These are phyloP conservation scores for Cryptococcus neoformans DNA, from an alignment of 1,284 basidiomycete genomes.

Conservation along the genomic window DNA sequence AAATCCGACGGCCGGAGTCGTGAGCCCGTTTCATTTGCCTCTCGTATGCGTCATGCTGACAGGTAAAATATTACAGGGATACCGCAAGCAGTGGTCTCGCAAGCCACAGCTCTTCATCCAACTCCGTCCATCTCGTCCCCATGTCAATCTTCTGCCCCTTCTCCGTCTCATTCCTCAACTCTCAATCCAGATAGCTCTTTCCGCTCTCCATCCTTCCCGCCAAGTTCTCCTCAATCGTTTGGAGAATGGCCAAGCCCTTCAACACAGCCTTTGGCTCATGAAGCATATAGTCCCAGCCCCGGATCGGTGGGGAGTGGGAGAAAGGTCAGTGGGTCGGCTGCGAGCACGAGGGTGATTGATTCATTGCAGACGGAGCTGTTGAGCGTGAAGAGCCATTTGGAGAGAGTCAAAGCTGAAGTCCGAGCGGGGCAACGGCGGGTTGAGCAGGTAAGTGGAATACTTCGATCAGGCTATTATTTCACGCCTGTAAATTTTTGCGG, in stretches of 20 bases:
- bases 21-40: constrained; percentile 13
- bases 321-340: neutral
- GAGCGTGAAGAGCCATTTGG: constrained; percentile 31
- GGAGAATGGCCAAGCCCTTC: neutral
- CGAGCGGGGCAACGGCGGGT: constrained; percentile 31
- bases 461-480: neutral
- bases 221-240: too few species aligned
- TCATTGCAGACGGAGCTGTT: constrained; percentile 41
- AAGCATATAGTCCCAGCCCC: neutral
- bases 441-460: constrained; percentile 14
- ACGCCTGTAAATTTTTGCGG: neutral
- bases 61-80: constrained; percentile 25
- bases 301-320: neutral
- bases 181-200: neutral
- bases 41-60: neutral
- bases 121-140: constrained; percentile 9
- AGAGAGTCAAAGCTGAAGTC: constrained; percentile 37
- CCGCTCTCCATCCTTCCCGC: too few species aligned
- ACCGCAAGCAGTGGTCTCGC: constrained; percentile 36
- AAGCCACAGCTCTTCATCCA: constrained; percentile 31
- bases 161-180: constrained; percentile 7
- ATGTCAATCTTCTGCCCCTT: constrained; percentile 1
- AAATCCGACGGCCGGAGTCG: constrained; percentile 29
- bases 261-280: neutral
- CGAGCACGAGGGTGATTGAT: constrained; percentile 42